phyloP scores from a whole-genome alignment of 139 green algal genomes.

The Gonium pectorale region DNA sequence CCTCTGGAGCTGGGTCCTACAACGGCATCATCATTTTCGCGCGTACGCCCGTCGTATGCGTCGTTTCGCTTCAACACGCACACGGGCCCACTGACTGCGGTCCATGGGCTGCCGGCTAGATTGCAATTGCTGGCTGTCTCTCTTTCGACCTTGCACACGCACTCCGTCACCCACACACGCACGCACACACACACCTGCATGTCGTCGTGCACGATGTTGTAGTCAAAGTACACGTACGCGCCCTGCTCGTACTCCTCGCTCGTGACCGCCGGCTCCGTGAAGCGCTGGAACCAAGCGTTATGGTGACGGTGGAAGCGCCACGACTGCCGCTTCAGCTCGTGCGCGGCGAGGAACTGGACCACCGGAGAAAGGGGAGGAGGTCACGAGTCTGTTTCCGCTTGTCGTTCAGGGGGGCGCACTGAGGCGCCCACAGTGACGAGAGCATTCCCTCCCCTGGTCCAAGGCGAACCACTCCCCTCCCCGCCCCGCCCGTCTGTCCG shows the following conservation, averaged over 20 bases:
- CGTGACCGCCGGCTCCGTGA: conserved; percentile 90
- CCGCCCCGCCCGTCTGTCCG: too few relatives aligned
- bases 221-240: conserved; percentile 95
- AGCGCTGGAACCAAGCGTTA: conserved; percentile 88
- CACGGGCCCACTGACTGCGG: too few relatives aligned
- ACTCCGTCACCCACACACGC: not conserved
- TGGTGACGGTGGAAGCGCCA: conserved; percentile 98
- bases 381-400: not conserved
- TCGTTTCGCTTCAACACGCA: too few relatives aligned
- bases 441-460: too few relatives aligned
- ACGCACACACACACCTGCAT: conserved; percentile 46
- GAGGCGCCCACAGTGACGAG: too few relatives aligned
- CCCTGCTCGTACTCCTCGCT: conserved; percentile 93
- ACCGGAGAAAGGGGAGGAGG: not conserved
- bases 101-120: too few relatives aligned
- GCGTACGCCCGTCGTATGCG: too few relatives aligned
- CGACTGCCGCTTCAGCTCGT: conserved; percentile 92
- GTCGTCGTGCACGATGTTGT: conserved; percentile 85
- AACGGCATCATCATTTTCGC: too few relatives aligned
- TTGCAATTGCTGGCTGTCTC: too few relatives aligned
- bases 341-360: conserved; percentile 91
- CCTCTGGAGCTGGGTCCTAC: too few relatives aligned
- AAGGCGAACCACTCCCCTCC: too few relatives aligned
- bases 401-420: not conserved
- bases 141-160: not conserved